These are phyloP conservation scores for Polymyxa betae DNA, from an alignment of 208 protist species.

Conservation along the genomic window DNA sequence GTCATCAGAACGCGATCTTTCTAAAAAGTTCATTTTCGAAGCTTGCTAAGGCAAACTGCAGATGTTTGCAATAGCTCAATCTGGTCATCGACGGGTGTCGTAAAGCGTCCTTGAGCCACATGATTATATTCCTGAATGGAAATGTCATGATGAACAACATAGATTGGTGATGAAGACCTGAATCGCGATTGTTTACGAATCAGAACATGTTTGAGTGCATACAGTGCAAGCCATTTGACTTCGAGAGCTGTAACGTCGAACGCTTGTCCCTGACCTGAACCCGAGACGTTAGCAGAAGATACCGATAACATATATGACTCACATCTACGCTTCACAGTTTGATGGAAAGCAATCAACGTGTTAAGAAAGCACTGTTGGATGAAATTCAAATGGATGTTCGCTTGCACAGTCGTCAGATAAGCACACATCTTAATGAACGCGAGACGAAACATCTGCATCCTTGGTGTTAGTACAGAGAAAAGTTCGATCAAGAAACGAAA, in stretches of 20 bases:
- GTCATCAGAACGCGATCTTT: background rate
- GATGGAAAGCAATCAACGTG: background rate
- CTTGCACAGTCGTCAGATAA: background rate
- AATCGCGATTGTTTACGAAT: conserved; percentile 14
- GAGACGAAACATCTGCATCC: conserved; percentile 45
- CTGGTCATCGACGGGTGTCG: background rate
- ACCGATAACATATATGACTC: background rate
- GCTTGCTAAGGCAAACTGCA: background rate
- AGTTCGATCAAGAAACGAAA: background rate
- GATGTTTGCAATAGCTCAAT: background rate
- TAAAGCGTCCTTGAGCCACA: background rate
- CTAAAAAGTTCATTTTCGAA: background rate
- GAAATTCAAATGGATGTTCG: background rate
- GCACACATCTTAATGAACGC: background rate
- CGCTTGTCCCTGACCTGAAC: background rate
- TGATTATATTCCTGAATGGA: background rate
- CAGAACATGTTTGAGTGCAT: background rate
- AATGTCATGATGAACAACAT: background rate
- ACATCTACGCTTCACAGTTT: background rate
- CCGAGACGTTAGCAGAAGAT: background rate
- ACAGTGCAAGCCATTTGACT: conserved; percentile 48
- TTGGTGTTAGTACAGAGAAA: background rate
- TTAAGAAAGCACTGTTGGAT: background rate
- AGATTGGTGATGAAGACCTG: background rate
- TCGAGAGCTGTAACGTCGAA: background rate